Evolutionary conservation across 2,329 filamentous ascomycete species (phyloP), one percentile per base, ranked within the genome.

Genomic region (Exophiala alcalophila): DNA sequence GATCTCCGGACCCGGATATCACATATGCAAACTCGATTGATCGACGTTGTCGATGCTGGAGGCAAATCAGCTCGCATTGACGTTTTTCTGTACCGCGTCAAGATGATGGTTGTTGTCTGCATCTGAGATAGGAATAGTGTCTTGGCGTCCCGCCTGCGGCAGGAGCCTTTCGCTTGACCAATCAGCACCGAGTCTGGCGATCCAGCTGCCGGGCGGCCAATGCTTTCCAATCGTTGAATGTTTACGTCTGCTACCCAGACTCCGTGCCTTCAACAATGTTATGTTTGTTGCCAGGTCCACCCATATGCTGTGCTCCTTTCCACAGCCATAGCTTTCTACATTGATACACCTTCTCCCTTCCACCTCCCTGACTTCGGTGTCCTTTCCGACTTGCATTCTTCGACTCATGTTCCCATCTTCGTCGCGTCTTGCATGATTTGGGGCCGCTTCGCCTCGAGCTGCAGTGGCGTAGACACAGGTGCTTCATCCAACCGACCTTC

Each of bases 291-390:
- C 35, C 37, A 45, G 37, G 41, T 34, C 36, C 42, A 44, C 44
- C 40, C 44, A 33, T 46, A 50, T 46, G 47, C 38, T 32, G 37
- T 50, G 47, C 43, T 41, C 36, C 34, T 31, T 39, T 35, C 42
- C 35, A 26, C 47, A 50, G 30, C 32, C 45, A 48, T 52, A 52
- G 45, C 45, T 47, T n/a, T 52, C 45, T 43, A 38, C 49, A 52
- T 52, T 32, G 39, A 47, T 52, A 52, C 45, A 35, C 38, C 21
- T 31, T 49, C 49, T 51, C 32, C 37, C 31, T 44, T 42, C 35
- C 20, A 32, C 29, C 21, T 26, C 29, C 3, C 14, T 29, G n/a
- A n/a, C n/a, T n/a, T n/a, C n/a, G n/a, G n/a, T n/a, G 11, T 31
- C 26, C 15, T 18, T 41, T 40, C 32, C 26, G 44, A 28, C 34